Base-by-base conservation (phyloP, 768 basidiomycete genomes). In the Termitomyces sp. region DNA sequence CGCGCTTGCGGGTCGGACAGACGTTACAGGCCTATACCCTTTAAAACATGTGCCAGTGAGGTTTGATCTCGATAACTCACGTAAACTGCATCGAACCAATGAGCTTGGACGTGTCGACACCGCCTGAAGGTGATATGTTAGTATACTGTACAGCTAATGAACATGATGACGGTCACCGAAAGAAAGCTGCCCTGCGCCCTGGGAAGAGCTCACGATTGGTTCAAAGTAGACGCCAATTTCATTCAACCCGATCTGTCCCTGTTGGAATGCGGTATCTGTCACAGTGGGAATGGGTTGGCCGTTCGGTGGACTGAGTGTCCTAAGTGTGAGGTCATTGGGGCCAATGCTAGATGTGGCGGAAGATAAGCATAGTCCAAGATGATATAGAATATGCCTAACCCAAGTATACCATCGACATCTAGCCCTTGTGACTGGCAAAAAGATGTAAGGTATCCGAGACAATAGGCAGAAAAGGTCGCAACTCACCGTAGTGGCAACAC, bases 371-470 rank as follows among this genome's bases (percentile, higher is more conserved):
- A 45, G 25, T 25, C 12, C 60, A 46, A 34, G 20, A 52, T 43
- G 12, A 40, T 43, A 40, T 48, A 48, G n/a, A 48, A 14, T 17
- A 45, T 40, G 4, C 65, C 77, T 38, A 11, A 87, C 85, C 87
- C 87, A 31, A 89, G 63, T 62, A 89, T 88, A 7, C 87, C 87
- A 64, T 89, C 88, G 37, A 83, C 76, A 45, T 77, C 80, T 0
- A 83, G 80, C 5, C 82, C 87, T 3, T 54, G 34, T 2, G 82
- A 76, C 72, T 70, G 25, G 25, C 34, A 17, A 25, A 12, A 50
- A 48, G 54, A 2, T 32, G 32, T 52, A 45, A 43, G 37, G 20
- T 34, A 29, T 14, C 17, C 17, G 12, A 17, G 7, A 38, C 15
- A 38, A 31, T 14, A 12, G 50, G 40, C 36, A 10, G 17, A 32